These are phyloP conservation scores for Claviceps sp. DNA, from an alignment of 2,329 filamentous ascomycete genomes.

Conservation along the genomic window DNA sequence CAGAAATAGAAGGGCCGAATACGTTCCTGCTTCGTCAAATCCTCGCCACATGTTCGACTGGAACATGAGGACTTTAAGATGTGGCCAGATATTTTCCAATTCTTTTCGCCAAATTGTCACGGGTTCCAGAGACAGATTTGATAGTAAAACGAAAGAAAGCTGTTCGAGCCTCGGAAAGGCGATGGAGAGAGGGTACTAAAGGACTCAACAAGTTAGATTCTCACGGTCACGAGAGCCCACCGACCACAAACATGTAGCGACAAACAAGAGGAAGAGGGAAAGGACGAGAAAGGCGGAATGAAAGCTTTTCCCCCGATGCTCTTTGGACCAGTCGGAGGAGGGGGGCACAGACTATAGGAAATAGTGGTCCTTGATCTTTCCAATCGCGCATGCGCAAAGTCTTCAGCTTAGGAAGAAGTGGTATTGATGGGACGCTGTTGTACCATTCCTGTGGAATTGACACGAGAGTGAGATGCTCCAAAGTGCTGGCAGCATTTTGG, in stretches of 20 bases:
- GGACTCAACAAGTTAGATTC: neutral
- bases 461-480: too few relatives aligned
- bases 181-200: conserved; percentile 12
- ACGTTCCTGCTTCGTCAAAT: too few relatives aligned
- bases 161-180: conserved; percentile 7
- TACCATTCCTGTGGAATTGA: conserved; percentile 6
- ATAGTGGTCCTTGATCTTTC: conserved; percentile 6
- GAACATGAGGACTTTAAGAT: conserved; percentile 8
- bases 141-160: too few relatives aligned
- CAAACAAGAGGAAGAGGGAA: too few relatives aligned
- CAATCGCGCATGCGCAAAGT: conserved; percentile 12
- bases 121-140: too few relatives aligned
- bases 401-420: conserved; percentile 16
- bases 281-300: too few relatives aligned
- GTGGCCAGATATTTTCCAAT: conserved; percentile 8
- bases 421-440: conserved; percentile 1
- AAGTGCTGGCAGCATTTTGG: too few relatives aligned
- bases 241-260: too few relatives aligned
- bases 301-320: too few relatives aligned
- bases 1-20: conserved; percentile 10
- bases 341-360: conserved; percentile 4
- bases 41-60: neutral
- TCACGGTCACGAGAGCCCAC: too few relatives aligned
- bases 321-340: too few relatives aligned
- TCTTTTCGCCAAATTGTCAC: conserved; percentile 4